Conservation (phyloP, 257 asterid species). For the Gardenia jasminoides region DNA sequence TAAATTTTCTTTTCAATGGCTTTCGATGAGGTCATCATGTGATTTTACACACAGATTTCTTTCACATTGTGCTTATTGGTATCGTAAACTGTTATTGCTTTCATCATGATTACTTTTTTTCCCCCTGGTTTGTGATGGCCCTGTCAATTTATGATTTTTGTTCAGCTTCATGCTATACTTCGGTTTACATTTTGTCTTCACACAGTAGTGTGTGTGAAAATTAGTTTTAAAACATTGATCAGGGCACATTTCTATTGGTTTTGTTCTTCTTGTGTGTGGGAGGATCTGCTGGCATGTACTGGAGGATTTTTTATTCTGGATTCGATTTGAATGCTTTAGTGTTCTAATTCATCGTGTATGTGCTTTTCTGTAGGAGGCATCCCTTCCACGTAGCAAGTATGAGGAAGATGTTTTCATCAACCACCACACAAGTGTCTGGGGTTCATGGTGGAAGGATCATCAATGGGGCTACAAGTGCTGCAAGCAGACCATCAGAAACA, state of each 20-base stretch:
- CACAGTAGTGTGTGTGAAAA: not conserved
- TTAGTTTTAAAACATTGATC: not conserved
- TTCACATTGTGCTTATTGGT: not conserved
- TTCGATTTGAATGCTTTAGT: not conserved
- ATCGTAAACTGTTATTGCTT: not conserved
- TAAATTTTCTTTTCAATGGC: not conserved
- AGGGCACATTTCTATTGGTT: not conserved
- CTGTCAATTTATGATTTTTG: not conserved
- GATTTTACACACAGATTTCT: not conserved
- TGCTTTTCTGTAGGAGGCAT: slow-evolving; percentile 52
- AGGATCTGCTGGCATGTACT: not conserved
- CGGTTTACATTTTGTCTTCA: not conserved
- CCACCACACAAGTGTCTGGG: slow-evolving; percentile 88
- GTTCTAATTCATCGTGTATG: slow-evolving; percentile 14
- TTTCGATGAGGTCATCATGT: not conserved
- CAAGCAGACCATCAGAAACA: slow-evolving; percentile 78
- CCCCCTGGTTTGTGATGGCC: not conserved
- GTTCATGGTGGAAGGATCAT: slow-evolving; percentile 96
- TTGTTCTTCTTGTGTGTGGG: not conserved
- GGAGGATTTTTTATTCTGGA: not conserved
- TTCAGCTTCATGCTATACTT: not conserved
- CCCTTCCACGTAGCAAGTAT: slow-evolving; percentile 85
- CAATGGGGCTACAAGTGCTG: slow-evolving; percentile 98
- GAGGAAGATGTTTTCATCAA: slow-evolving; percentile 79
- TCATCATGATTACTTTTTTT: not conserved